phyloP scores from a whole-genome alignment of 2,329 filamentous ascomycete species.

The Cytospora piceicola region DNA sequence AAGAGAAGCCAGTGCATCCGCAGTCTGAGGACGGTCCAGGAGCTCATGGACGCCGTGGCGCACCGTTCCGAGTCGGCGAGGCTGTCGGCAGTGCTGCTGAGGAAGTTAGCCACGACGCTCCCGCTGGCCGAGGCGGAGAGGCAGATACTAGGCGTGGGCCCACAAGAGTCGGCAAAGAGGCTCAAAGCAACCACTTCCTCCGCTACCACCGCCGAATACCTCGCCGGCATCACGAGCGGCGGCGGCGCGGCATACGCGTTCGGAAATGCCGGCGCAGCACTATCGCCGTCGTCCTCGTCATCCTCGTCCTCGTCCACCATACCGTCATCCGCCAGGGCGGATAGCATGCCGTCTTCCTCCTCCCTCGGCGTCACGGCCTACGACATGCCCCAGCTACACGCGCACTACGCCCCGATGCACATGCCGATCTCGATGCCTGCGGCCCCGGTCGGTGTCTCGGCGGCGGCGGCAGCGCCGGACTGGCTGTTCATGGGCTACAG shows the following conservation, averaged over 20 bases:
- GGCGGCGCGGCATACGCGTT: conserved; percentile 7
- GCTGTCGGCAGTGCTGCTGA: conserved; percentile 23
- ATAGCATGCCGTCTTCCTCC: neutral
- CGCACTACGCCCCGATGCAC: conserved; percentile 7
- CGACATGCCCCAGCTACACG: conserved; percentile 3
- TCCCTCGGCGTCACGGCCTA: neutral
- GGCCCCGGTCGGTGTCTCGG: neutral
- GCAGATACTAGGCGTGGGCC: conserved; percentile 11
- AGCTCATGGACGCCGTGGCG: conserved; percentile 24
- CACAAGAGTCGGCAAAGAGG: conserved; percentile 16
- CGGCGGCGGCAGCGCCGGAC: neutral
- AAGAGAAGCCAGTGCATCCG: conserved; percentile 32
- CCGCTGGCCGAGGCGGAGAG: conserved; percentile 23
- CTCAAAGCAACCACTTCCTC: conserved; percentile 3
- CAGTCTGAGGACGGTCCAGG: conserved; percentile 20
- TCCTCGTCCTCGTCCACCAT: neutral
- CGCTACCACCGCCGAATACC: neutral
- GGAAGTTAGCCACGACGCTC: conserved; percentile 20
- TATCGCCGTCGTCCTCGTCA: neutral
- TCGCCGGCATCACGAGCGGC: neutral
- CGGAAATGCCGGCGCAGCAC: neutral
- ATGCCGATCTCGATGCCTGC: neutral
- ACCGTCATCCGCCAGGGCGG: no score
- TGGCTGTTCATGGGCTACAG: conserved; percentile 24
- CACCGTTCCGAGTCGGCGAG: conserved; percentile 27